phyloP scores from a whole-genome alignment of 306 rosid species.

The Trifolium dubium region DNA sequence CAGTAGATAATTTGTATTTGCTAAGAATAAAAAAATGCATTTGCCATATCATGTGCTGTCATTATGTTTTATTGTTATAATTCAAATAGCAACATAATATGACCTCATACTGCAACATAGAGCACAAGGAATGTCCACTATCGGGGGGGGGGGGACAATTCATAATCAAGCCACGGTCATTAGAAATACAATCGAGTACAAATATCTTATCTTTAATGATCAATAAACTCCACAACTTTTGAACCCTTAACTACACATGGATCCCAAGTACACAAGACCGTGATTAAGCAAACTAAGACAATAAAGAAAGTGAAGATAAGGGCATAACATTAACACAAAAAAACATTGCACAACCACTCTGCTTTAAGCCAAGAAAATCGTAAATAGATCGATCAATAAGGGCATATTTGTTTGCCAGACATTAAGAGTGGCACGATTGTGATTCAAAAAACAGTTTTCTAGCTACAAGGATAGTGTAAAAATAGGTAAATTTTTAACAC shows the following conservation, averaged over 20 bases:
- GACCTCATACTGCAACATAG: constrained; percentile 65
- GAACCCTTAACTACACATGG: constrained; percentile 15
- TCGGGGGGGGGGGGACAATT: constrained; percentile 26
- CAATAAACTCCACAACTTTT: constrained; percentile 10
- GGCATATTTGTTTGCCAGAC: too few species aligned
- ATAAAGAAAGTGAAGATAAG: too few species aligned
- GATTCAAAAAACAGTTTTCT: too few species aligned
- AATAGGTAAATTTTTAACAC: background rate
- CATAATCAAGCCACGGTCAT: constrained; percentile 8
- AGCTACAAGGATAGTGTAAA: too few species aligned
- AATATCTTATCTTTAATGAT: constrained; percentile 5
- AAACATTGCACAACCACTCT: too few species aligned
- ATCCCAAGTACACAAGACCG: too few species aligned
- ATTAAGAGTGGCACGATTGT: too few species aligned
- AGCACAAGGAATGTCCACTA: constrained; percentile 34
- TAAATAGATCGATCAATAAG: too few species aligned
- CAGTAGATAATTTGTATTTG: constrained; percentile 11
- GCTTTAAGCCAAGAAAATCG: too few species aligned
- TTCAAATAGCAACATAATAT: constrained; percentile 44
- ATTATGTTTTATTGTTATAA: constrained; percentile 9
- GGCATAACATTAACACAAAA: too few species aligned
- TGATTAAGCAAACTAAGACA: too few species aligned
- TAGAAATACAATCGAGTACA: constrained; percentile 16
- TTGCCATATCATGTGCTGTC: background rate
- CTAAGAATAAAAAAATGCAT: constrained; percentile 2